Base-by-base conservation (phyloP, 2,329 filamentous ascomycete species). In the Aurifilum marmelostoma region DNA sequence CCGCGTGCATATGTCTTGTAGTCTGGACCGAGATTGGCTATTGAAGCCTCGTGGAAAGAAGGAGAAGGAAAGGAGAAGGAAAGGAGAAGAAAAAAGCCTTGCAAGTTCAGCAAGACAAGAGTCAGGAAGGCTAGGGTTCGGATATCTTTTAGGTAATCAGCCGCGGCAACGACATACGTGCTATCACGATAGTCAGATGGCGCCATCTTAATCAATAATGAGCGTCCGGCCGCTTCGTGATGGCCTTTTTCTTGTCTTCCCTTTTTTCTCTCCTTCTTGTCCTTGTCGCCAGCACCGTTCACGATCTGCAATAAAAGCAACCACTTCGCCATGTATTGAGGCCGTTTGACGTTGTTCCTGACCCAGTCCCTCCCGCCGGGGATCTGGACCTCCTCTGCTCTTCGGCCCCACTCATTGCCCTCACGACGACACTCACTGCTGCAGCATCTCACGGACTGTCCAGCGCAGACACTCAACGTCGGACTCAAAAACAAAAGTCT, bases 121-220 rank as follows among this genome's bases (percentile, higher is more conserved):
- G n/a, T 27, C 8, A 16, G 12, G 5, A 37, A 1, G 34, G 59
- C 58, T 39, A 60, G 58, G 58, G 18, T 24, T 24, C 12, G 24
- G 18, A 60, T 12, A 34, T 60, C 32, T 39, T 3, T 37, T 27
- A 62, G 37, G 34, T 62, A 62, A 37, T 37, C 59, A 62, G 39
- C 34, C 59, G 32, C 59, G 39, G 32, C 34, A 27, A 37, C 29
- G n/a, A 8, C 3, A 11, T 62, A 62, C 59, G 7, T 62, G 59
- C 59, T 62, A 62, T 62, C 59, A 14, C 59, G 21, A 21, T 61
- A 54, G 59, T 16, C 59, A n/a, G 34, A 62, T 43, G 59, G 59
- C 59, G 59, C 59, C 21, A 62, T 62, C 59, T 16, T n/a, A 37
- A 62, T 24, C 37, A 24, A 14, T 24, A 34, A 32, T n/a, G 56